Evolutionary conservation across 2,329 filamentous ascomycete species (phyloP), one percentile per base, ranked within the genome.

Genomic region (Neurospora sp.): DNA sequence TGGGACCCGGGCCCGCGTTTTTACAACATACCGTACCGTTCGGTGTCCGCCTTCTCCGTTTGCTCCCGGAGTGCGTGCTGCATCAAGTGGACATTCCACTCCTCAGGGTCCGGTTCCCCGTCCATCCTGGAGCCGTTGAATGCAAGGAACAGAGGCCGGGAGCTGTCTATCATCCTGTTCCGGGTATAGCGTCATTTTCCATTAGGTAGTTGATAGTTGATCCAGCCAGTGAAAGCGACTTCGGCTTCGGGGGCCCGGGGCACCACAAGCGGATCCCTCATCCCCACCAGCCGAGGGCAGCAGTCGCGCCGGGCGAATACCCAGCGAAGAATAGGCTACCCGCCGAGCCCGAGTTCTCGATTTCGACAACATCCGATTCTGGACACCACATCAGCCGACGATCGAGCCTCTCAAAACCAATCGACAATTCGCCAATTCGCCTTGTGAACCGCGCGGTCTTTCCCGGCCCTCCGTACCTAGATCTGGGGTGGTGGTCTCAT

Each of bases 401-500:
- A 37, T 43, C 37, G 38, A 43, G 36, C 15, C 19, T 36, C 28
- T 62, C 39, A 36, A 43, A 19, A 17, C 52, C 17, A 57, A 33
- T 36, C 28, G 23, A 33, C 15, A 62, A 36, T 6, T 36, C 52
- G 12, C 12, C 52, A 62, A n/a, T 33, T 62, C 28, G 52, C 52
- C 10, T 62, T 62, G 52, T 17, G 15, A 62, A 62, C 15, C 43
- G 39, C 33, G 67, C 73, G 73, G 74, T 65, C 67, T 39, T 33
- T 36, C 19, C 73, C 74, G 73, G 69, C 38, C n/a, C 66, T 28
- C 43, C 36, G 19, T 66, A 41, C 19, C 69, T 69, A 23, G 28
- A 66, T 69, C 28, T 62, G 40, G 67, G 68, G 73, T 76, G 72
- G 74, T 76, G 75, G 75, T 69, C 74, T 76, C 69, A 76, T 76